A percentile compares a stretch with the other conserved stretches of the same genome.
These are phyloP conservation scores for Trichoderma koningiopsis DNA, from an alignment of 2,329 filamentous ascomycete genomes.

Conservation along the genomic window DNA sequence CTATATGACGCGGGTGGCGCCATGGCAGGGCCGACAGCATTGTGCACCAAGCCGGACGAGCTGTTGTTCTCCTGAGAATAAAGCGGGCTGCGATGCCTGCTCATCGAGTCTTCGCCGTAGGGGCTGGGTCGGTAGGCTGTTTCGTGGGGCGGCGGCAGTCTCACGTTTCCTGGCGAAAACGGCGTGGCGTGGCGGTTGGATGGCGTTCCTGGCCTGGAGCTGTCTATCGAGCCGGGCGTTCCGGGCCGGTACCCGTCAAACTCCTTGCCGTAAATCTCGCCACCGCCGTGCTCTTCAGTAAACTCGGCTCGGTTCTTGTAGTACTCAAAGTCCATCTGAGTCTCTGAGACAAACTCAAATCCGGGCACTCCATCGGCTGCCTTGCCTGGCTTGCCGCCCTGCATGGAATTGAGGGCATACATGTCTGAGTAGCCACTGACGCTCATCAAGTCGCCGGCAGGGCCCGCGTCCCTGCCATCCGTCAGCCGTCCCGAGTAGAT, in stretches of 20 bases:
- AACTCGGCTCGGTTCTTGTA: conserved; percentile 92
- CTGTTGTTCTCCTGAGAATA: conserved; percentile 57
- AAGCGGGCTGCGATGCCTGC: conserved; percentile 49
- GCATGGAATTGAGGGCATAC: conserved; percentile 80
- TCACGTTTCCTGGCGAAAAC: conserved; percentile 38
- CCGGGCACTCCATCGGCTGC: conserved; percentile 57
- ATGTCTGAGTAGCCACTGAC: conserved; percentile 80
- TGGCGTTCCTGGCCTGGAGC: conserved; percentile 56
- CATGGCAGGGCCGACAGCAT: conserved; percentile 56
- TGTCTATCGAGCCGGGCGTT: conserved; percentile 59
- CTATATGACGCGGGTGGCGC: conserved; percentile 36
- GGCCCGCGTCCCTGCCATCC: conserved; percentile 63
- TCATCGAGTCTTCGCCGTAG: conserved; percentile 31
- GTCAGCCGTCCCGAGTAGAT: conserved; percentile 81
- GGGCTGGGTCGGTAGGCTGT: conserved; percentile 36
- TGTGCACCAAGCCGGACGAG: conserved; percentile 53
- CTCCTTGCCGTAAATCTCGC: conserved; percentile 63
- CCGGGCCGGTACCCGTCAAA: conserved; percentile 62
- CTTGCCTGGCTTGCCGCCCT: conserved; percentile 52
- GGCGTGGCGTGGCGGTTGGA: conserved; percentile 38
- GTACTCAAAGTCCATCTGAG: conserved; percentile 84
- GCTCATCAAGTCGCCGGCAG: conserved; percentile 56
- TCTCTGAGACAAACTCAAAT: conserved; percentile 88
- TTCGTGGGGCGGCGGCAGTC: conserved; percentile 34
- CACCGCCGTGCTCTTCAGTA: conserved; percentile 81